Percentiles rank a stretch among this genome's conserved stretches.
Conservation (phyloP, 108 stramenopile species). For the Skeletonema costatum region DNA sequence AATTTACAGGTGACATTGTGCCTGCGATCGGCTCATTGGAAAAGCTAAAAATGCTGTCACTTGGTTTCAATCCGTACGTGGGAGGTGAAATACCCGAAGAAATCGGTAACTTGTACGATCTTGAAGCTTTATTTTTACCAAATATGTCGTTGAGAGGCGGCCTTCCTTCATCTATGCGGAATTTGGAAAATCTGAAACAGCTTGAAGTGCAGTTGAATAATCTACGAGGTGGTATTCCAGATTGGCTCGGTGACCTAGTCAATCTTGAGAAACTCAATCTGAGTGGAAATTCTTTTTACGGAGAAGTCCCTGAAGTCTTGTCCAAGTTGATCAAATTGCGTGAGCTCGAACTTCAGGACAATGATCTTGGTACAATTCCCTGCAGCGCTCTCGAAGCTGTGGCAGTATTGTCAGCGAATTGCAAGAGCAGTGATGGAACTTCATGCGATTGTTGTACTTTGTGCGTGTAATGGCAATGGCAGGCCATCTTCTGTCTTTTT, state of each 20-base stretch:
- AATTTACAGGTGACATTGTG: conserved; percentile 35
- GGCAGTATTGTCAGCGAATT: background rate
- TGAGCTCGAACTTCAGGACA: conserved; percentile 17
- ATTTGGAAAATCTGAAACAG: background rate
- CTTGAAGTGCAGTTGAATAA: background rate
- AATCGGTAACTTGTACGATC: conserved; percentile 18
- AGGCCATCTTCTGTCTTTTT: background rate
- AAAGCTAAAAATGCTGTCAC: conserved; percentile 31
- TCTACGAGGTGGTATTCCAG: background rate
- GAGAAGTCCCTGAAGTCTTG: conserved; percentile 21
- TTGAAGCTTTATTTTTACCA: conserved; percentile 7
- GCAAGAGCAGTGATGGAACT: background rate
- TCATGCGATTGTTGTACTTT: background rate
- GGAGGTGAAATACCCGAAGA: conserved; percentile 28
- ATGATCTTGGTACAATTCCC: background rate
- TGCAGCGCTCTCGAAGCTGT: background rate
- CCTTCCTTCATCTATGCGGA: background rate
- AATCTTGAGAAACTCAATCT: conserved; percentile 12
- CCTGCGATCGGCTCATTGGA: conserved; percentile 29
- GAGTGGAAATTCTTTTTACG: conserved; percentile 18
- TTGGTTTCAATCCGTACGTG: conserved; percentile 19
- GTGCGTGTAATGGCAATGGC: background rate
- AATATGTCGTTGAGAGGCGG: background rate
- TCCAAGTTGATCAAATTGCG: conserved; percentile 9
- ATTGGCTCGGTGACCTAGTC: background rate